These are phyloP conservation scores for Sugiyamaella boreocaroliniensis DNA, from an alignment of 805 yeast genomes.

Conservation along the genomic window DNA sequence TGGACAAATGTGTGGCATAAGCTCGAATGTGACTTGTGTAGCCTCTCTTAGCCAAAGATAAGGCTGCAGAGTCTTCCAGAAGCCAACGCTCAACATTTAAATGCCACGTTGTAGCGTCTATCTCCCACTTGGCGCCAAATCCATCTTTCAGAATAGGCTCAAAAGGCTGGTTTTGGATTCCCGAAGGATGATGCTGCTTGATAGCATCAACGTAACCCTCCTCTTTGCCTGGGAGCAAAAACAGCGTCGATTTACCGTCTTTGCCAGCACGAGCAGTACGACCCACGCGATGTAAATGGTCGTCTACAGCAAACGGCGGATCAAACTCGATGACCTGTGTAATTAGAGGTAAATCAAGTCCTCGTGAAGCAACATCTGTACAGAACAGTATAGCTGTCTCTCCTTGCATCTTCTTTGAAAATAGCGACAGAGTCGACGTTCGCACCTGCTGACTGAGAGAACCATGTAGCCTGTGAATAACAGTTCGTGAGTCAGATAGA, in stretches of 20 bases:
- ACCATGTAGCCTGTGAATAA: conserved; percentile 77
- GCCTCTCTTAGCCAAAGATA: conserved; percentile 67
- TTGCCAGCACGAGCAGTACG: conserved; percentile 98
- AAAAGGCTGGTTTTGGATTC: conserved; percentile 45
- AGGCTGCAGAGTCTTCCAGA: conserved; percentile 54
- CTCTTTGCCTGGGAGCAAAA: conserved; percentile 82
- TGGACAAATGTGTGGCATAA: conserved; percentile 84
- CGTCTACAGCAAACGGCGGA: conserved; percentile 91
- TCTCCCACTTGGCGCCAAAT: conserved; percentile 64
- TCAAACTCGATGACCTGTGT: conserved; percentile 86
- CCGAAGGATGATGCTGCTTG: conserved; percentile 49
- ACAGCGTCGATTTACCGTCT: conserved; percentile 67
- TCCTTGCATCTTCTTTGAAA: conserved; percentile 28
- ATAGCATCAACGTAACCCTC: conserved; percentile 71
- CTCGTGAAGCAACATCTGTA: conserved; percentile 97
- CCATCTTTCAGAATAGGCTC: conserved; percentile 28
- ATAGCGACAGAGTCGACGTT: conserved; percentile 64
- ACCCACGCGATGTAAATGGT: conserved; percentile 94
- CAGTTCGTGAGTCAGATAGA: conserved; percentile 37
- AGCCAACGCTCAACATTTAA: conserved; percentile 83
- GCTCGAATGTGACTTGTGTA: conserved; percentile 89
- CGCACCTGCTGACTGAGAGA: conserved; percentile 80
- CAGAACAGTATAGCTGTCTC: conserved; percentile 60
- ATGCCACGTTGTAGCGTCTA: conserved; percentile 95
- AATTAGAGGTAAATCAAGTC: conserved; percentile 83